phyloP scores from a whole-genome alignment of 495 filamentous ascomycete species.

The Aspergillus saccharolyticus region DNA sequence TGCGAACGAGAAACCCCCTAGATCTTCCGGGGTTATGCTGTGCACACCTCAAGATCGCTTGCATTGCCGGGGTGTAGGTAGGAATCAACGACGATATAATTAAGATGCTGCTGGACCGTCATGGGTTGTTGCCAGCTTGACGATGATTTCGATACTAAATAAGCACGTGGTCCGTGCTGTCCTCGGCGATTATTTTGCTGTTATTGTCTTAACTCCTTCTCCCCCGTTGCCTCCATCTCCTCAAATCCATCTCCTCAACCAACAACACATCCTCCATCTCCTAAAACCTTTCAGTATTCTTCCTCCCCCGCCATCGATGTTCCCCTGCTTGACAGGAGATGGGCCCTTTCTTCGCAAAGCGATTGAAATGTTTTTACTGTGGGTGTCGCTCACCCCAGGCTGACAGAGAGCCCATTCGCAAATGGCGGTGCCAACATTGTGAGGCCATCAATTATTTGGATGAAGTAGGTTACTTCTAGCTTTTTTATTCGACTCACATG shows the following conservation, averaged over 20 bases:
- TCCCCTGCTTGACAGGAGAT: constrained; percentile 31
- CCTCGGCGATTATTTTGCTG: constrained; percentile 30
- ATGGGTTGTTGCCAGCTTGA: background rate
- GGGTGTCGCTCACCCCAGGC: constrained; percentile 53
- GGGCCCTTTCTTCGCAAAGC: constrained; percentile 42
- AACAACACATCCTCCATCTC: constrained; percentile 10
- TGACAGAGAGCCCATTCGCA: constrained; percentile 46
- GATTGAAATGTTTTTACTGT: constrained; percentile 74
- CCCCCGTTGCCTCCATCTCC: constrained; percentile 1
- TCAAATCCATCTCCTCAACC: background rate
- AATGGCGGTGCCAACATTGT: constrained; percentile 68
- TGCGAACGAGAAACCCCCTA: background rate
- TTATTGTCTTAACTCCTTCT: constrained; percentile 23
- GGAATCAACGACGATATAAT: background rate
- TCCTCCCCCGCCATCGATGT: constrained; percentile 14
- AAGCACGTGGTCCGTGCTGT: constrained; percentile 32
- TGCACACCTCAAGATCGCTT: background rate
- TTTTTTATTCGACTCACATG: background rate
- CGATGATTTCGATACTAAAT: background rate
- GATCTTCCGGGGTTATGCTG: background rate
- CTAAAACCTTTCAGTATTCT: constrained; percentile 3
- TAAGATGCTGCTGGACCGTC: background rate
- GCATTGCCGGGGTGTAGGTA: background rate
- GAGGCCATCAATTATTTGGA: constrained; percentile 82
- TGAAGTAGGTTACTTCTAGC: constrained; percentile 35